Conservation (phyloP, 148 eudicot species). For the Dianthus caryophyllus region DNA sequence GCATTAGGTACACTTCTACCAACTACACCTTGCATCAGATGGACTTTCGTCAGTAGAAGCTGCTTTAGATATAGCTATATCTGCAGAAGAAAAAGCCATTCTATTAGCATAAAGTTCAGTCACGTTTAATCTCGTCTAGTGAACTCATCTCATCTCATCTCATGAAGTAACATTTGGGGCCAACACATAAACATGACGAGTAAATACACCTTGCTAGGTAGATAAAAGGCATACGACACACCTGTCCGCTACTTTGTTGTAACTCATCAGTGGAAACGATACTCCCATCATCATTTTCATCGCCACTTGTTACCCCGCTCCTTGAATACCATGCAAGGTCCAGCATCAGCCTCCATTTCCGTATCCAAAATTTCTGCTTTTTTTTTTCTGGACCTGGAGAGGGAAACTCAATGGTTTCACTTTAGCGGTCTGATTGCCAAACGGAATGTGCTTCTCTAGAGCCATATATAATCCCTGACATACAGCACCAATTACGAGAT, state of each 20-base stretch:
- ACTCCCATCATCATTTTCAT: constrained; percentile 87
- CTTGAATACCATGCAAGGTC: constrained; percentile 98
- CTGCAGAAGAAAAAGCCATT: constrained; percentile 33
- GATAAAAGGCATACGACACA: constrained; percentile 27
- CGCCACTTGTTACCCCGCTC: constrained; percentile 62
- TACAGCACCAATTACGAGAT: neutral
- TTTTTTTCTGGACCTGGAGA: constrained; percentile 43
- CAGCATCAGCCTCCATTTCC: constrained; percentile 49
- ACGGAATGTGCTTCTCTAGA: constrained; percentile 58
- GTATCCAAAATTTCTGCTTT: constrained; percentile 40
- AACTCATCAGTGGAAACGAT: constrained; percentile 88
- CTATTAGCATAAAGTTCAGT: neutral
- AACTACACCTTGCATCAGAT: constrained; percentile 33
- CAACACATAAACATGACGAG: too few relatives aligned
- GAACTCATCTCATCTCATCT: neutral
- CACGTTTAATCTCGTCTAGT: too few relatives aligned
- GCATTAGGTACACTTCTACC: constrained; percentile 62
- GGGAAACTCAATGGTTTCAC: constrained; percentile 63
- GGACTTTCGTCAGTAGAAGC: constrained; percentile 46
- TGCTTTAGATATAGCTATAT: constrained; percentile 82
- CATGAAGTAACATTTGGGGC: too few relatives aligned
- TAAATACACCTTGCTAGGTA: too few relatives aligned
- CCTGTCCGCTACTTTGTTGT: constrained; percentile 83
- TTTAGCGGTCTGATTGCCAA: constrained; percentile 39
- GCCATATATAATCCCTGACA: constrained; percentile 75